These are phyloP conservation scores for Kappamyces sp. DNA, from an alignment of 192 early-diverging fungal species.

Conservation along the genomic window DNA sequence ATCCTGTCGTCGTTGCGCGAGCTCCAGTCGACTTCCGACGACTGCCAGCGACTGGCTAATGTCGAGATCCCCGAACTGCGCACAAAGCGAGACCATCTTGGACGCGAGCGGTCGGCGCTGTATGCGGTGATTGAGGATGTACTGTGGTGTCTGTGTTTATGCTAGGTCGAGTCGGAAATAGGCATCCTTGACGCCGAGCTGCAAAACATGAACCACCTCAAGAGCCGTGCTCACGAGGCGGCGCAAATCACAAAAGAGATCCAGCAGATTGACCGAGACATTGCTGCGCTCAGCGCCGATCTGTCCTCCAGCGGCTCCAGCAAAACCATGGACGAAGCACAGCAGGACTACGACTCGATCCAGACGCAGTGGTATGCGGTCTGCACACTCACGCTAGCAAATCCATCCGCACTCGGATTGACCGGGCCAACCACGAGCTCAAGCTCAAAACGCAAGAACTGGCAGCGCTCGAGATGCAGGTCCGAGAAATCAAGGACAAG, in stretches of 20 bases:
- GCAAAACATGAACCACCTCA: neutral
- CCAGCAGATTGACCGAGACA: slow-evolving; percentile 25
- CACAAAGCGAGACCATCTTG: slow-evolving; percentile 19
- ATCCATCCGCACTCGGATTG: slow-evolving; percentile 46
- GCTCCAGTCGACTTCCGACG: slow-evolving; percentile 39
- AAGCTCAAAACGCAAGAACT: slow-evolving; percentile 51
- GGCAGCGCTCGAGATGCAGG: slow-evolving; percentile 19
- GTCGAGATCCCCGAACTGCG: slow-evolving; percentile 44
- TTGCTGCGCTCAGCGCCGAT: slow-evolving; percentile 15
- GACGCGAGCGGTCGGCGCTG: slow-evolving; percentile 2
- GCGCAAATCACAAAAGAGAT: slow-evolving; percentile 26
- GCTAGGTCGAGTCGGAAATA: slow-evolving; percentile 1
- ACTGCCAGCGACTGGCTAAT: slow-evolving; percentile 36
- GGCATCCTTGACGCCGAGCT: slow-evolving; percentile 7
- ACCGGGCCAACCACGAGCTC: slow-evolving; percentile 45
- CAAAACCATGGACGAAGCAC: slow-evolving; percentile 50
- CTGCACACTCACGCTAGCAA: slow-evolving; percentile 9
- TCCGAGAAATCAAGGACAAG: slow-evolving; percentile 32
- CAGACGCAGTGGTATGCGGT: neutral
- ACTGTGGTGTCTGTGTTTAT: neutral
- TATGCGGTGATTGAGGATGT: neutral
- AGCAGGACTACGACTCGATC: slow-evolving; percentile 35
- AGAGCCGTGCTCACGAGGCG: slow-evolving; percentile 1
- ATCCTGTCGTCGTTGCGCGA: slow-evolving; percentile 5
- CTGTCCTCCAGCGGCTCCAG: slow-evolving; percentile 3